Evolutionary conservation across 345 rosid species (phyloP), one percentile per base, ranked within the genome.

Genomic region (Ailanthus altissimus): DNA sequence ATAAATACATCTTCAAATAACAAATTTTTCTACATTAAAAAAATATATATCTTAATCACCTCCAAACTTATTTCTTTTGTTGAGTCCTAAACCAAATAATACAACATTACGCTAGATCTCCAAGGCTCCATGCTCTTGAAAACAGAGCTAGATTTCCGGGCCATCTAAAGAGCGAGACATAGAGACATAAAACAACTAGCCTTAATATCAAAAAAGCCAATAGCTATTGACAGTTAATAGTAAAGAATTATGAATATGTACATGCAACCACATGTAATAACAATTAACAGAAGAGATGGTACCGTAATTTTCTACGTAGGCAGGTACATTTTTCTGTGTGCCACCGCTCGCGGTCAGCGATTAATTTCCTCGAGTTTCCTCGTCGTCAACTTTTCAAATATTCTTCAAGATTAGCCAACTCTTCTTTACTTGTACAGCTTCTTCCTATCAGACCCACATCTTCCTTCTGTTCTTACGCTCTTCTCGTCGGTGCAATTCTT

Each of bases 381-480:
- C 38, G 38, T 32, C 3, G 3, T 71, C 63, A 54, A 12, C 32
- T 61, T 7, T 8, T 74, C 43, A 8, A 74, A 42, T 47, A 62
- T 62, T 40, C 5, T 62, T 49, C n/a, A 49, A 32, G 77, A 47
- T 11, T 28, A 2, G 23, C 14, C 11, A 43, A 6, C 21, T n/a
- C 0, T 26, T 28, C 59, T n/a, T 23, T 18, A 9, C 2, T 45
- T 25, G 2, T 26, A 5, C 12, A 69, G 20, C 64, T 36, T n/a
- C 79, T 75, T 45, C 76, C 75, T 80, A 68, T 50, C 68, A 63
- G 65, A 60, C 77, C 75, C 59, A 60, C 75, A n/a, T 14, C 72
- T 45, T 70, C 50, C 69, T 8, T 46, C 66, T 32, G 38, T 32
- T 32, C 38, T 32, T 32, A 32, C 38, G 38, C 38, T 60, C 20